A percentile compares a stretch with the other conserved stretches of the same genome.
phyloP scores from a whole-genome alignment of 2,329 filamentous ascomycete species.

The Penicillium palitans region DNA sequence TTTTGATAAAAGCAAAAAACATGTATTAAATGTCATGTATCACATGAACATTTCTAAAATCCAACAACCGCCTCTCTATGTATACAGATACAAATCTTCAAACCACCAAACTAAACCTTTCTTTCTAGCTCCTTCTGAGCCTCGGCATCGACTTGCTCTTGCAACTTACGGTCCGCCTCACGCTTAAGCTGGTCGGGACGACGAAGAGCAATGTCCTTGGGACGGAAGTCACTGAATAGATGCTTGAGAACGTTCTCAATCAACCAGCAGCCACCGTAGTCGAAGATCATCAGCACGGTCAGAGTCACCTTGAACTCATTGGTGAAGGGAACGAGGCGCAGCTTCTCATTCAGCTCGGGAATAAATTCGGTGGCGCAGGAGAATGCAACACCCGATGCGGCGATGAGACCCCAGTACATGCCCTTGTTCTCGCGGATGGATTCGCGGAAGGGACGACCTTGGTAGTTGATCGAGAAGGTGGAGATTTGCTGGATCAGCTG shows the following conservation, averaged over 20 bases:
- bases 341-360: conserved; percentile 89
- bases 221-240: conserved; percentile 84
- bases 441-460: conserved; percentile 96
- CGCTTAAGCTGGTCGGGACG: conserved; percentile 81
- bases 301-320: conserved; percentile 86
- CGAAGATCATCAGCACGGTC: conserved; percentile 79
- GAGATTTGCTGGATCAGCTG: conserved; percentile 99
- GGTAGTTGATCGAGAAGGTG: conserved; percentile 99
- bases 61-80: conserved; percentile 22
- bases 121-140: conserved; percentile 38
- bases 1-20: conserved; percentile 5
- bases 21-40: conserved; percentile 20
- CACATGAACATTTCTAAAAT: conserved; percentile 18
- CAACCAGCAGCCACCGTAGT: conserved; percentile 82
- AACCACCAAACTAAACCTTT: conserved; percentile 26
- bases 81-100: conserved; percentile 21
- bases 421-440: conserved; percentile 91
- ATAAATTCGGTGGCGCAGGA: conserved; percentile 92
- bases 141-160: conserved; percentile 52
- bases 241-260: conserved; percentile 85
- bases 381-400: conserved; percentile 87
- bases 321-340: conserved; percentile 88
- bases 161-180: conserved; percentile 68
- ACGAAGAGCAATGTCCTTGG: conserved; percentile 88
- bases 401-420: conserved; percentile 96